Conservation (phyloP, 306 rosid genomes). For the Pyrus bretschneideri region DNA sequence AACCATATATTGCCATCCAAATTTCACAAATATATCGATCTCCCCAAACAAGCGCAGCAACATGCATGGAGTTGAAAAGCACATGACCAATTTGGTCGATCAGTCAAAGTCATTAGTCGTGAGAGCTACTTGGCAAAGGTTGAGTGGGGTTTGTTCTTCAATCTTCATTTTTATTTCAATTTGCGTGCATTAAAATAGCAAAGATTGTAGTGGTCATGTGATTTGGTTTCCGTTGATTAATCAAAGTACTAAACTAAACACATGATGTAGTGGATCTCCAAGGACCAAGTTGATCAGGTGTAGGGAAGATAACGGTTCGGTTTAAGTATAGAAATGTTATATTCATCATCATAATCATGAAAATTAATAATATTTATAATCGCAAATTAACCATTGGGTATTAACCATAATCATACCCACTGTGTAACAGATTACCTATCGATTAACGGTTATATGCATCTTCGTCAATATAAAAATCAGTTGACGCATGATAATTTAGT, state of each 20-base stretch:
- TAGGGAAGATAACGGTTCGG: no score
- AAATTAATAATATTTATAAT: no score
- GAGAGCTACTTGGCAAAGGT: background rate
- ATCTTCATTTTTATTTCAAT: background rate
- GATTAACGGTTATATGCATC: no score
- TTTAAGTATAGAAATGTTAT: no score
- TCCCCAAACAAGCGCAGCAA: background rate
- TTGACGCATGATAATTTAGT: no score
- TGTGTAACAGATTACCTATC: no score
- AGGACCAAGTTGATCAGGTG: background rate
- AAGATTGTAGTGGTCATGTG: background rate
- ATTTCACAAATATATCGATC: no score
- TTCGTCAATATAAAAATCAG: no score
- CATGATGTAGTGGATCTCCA: background rate
- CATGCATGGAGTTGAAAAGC: background rate
- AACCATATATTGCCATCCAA: no score
- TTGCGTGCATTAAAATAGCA: background rate
- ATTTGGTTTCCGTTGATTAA: background rate
- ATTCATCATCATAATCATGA: accelerated
- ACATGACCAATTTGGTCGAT: background rate
- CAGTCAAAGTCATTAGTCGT: background rate
- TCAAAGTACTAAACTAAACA: background rate
- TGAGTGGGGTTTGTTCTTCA: background rate
- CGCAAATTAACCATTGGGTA: no score
- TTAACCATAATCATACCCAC: no score